Conservation (phyloP, 1,284 basidiomycete species). For the Austropuccinia psidii region DNA sequence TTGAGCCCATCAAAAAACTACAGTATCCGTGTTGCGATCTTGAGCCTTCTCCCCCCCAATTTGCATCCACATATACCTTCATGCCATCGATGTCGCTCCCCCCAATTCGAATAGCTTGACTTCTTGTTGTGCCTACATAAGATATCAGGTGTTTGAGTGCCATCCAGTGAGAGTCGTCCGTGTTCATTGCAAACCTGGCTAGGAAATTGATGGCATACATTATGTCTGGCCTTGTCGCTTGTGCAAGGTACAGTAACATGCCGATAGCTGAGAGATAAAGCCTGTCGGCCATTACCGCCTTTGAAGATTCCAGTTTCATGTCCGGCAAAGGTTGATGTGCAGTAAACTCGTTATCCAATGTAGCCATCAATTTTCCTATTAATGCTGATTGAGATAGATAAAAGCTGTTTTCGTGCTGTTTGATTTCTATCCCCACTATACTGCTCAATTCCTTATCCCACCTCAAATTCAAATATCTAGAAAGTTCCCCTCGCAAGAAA, state of each 20-base stretch:
- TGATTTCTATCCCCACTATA: not conserved
- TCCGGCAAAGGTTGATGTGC: not conserved
- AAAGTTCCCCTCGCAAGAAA: not conserved
- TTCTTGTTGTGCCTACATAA: not conserved
- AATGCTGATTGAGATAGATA: not conserved
- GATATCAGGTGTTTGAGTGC: not conserved
- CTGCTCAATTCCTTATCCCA: not conserved
- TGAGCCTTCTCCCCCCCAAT: not conserved
- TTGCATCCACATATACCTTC: not conserved
- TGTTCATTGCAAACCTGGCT: not conserved
- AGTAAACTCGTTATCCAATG: not conserved
- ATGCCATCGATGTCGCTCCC: not conserved
- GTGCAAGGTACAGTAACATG: not conserved
- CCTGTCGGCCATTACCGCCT: not conserved
- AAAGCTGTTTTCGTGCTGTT: not conserved
- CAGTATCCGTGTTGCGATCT: not conserved
- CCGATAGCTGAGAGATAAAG: not conserved
- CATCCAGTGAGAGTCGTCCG: not conserved
- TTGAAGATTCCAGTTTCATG: not conserved
- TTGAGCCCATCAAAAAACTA: not conserved
- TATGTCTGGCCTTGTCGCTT: not conserved
- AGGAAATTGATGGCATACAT: not conserved
- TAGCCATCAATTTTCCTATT: not conserved
- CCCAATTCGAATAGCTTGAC: not conserved
- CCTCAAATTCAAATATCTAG: not conserved